These are phyloP conservation scores for Penicillium sp. DNA, from an alignment of 2,329 filamentous ascomycete species.

Conservation along the genomic window DNA sequence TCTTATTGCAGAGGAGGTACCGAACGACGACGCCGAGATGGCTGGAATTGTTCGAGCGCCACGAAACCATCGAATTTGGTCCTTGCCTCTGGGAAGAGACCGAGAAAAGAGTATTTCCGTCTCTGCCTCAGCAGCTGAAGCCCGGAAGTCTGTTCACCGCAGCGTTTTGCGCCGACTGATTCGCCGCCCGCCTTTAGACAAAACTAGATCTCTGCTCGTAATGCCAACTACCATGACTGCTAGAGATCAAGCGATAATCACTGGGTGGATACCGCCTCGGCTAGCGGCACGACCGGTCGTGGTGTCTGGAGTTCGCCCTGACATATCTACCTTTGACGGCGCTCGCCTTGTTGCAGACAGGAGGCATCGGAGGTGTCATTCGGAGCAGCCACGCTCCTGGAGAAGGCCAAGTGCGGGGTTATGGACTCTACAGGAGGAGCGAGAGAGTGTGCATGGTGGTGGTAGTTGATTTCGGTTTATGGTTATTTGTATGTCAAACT, in stretches of 20 bases:
- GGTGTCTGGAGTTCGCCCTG: neutral
- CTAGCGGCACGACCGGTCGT: slow-evolving; percentile 1
- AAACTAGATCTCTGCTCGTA: slow-evolving; percentile 31
- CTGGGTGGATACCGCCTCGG: slow-evolving; percentile 20
- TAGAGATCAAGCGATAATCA: slow-evolving; percentile 17
- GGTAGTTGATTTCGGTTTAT: neutral
- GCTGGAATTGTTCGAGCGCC: slow-evolving; percentile 31
- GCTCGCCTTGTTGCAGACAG: slow-evolving; percentile 18
- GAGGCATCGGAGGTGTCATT: slow-evolving; percentile 38
- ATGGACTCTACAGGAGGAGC: slow-evolving; percentile 37
- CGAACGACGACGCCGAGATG: slow-evolving; percentile 30
- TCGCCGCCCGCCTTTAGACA: slow-evolving; percentile 31
- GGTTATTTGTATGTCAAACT: neutral
- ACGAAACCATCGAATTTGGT: slow-evolving; percentile 27
- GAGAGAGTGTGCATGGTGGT: neutral
- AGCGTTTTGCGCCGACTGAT: slow-evolving; percentile 29
- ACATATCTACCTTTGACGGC: slow-evolving; percentile 3
- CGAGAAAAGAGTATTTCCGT: slow-evolving; percentile 2
- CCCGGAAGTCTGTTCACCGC: slow-evolving; percentile 16
- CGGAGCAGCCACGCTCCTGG: slow-evolving; percentile 39
- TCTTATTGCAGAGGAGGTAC: slow-evolving; percentile 22
- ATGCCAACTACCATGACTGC: slow-evolving; percentile 25
- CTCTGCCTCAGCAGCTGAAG: slow-evolving; percentile 5
- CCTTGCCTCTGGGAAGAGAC: slow-evolving; percentile 3
- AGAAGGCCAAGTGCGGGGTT: slow-evolving; percentile 34